A percentile compares a stretch with the other conserved stretches of the same genome.
Conservation (phyloP, 73 alveolate species). For the Effrenium voratum region DNA sequence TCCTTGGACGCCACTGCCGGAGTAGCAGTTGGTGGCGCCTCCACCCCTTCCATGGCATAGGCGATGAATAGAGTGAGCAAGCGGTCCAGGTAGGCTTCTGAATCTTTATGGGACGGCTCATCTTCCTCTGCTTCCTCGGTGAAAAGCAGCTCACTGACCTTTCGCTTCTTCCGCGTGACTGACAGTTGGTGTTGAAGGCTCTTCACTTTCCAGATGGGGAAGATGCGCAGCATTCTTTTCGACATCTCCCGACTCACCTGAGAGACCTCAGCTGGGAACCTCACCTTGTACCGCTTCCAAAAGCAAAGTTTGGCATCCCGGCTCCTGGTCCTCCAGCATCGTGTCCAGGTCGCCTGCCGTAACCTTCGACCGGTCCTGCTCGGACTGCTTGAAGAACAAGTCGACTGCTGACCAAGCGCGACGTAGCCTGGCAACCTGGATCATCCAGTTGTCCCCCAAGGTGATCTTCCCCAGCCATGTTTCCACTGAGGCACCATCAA, state of each 20-base stretch:
- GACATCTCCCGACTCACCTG: background rate
- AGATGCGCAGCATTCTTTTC: background rate
- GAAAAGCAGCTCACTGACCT: background rate
- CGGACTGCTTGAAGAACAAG: background rate
- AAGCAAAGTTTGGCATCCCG: background rate
- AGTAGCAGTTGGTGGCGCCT: background rate
- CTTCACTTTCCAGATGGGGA: background rate
- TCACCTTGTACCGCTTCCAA: background rate
- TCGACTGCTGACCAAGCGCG: background rate
- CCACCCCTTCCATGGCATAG: conserved; percentile 24
- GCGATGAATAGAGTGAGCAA: background rate
- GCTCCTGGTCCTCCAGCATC: background rate
- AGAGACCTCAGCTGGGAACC: background rate
- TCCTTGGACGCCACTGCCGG: background rate
- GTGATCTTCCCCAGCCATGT: background rate
- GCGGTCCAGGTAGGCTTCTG: background rate
- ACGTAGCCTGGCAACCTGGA: background rate
- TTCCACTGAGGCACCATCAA: background rate
- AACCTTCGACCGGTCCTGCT: too few species aligned
- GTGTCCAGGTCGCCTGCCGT: background rate
- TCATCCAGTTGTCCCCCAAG: background rate
- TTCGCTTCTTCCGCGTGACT: background rate
- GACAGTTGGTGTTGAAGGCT: background rate
- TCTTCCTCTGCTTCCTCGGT: conserved; percentile 28
- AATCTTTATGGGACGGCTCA: background rate